phyloP scores from a whole-genome alignment of 495 filamentous ascomycete genomes.

The Aspergillus hancockii region DNA sequence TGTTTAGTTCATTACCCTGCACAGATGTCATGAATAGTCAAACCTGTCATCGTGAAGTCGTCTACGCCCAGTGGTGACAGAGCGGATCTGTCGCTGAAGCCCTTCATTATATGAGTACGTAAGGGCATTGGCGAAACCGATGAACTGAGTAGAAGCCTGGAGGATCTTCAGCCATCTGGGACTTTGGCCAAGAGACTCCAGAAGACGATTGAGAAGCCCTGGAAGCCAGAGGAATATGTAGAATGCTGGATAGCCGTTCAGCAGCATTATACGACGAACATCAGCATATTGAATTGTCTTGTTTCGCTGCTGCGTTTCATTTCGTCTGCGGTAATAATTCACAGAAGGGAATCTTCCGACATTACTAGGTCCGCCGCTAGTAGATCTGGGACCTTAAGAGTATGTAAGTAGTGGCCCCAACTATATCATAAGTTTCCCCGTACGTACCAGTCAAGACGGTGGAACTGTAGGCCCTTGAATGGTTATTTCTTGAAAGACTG shows the following conservation, averaged over 20 bases:
- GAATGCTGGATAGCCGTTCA: neutral
- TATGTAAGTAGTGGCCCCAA: too few species aligned
- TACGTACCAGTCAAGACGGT: too few species aligned
- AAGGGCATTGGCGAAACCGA: neutral
- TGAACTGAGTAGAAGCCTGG: neutral
- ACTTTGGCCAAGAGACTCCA: neutral
- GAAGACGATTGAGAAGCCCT: neutral
- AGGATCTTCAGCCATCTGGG: neutral
- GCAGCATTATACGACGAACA: neutral
- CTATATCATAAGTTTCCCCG: too few species aligned
- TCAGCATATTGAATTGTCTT: neutral
- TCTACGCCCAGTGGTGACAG: neutral
- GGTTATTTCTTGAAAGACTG: too few species aligned
- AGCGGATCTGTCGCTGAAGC: neutral
- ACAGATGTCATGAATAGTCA: neutral
- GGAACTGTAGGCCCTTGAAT: too few species aligned
- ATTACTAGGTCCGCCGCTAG: too few species aligned
- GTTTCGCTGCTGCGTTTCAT: neutral
- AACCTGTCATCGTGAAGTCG: neutral
- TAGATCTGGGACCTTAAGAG: too few species aligned
- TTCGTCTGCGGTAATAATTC: neutral
- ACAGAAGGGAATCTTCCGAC: too few species aligned
- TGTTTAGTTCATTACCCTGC: too few species aligned
- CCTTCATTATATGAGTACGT: conserved; percentile 2
- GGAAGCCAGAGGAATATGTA: neutral